A percentile compares a stretch with the other conserved stretches of the same genome.
Evolutionary conservation across 1,284 basidiomycete genomes (phyloP).

Genomic region (Trichosporon sp.): DNA sequence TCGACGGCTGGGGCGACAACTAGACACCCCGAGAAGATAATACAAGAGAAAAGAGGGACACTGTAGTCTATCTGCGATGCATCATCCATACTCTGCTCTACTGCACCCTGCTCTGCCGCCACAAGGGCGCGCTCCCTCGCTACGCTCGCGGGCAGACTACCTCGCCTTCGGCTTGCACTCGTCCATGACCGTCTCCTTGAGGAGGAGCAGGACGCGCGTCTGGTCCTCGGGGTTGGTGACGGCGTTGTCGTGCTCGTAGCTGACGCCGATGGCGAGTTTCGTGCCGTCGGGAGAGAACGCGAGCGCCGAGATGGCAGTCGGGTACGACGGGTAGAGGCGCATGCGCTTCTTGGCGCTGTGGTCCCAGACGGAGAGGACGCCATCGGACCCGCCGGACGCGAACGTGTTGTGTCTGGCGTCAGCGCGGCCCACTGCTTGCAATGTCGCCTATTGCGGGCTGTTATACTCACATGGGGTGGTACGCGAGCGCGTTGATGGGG

Average conservation of each 20-base stretch:
- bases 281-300: slow-evolving; percentile 79
- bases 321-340: slow-evolving; percentile 78
- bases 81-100: background rate
- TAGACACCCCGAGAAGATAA: background rate
- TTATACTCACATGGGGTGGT: slow-evolving; percentile 73
- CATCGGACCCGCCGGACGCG: slow-evolving; percentile 87
- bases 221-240: slow-evolving; percentile 42
- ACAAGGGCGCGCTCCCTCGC: background rate
- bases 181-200: slow-evolving; percentile 50
- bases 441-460: too few relatives aligned
- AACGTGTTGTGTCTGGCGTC: slow-evolving; percentile 78
- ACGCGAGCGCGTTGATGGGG: slow-evolving; percentile 91
- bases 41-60: background rate
- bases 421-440: too few relatives aligned
- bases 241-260: slow-evolving; percentile 84
- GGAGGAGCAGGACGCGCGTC: slow-evolving; percentile 38
- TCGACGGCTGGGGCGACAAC: background rate
- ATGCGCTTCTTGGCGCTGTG: slow-evolving; percentile 93
- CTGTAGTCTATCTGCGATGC: slow-evolving; percentile 1
- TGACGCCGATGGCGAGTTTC: slow-evolving; percentile 72
- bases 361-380: slow-evolving; percentile 91
- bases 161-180: slow-evolving; percentile 45
- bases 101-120: background rate
- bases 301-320: slow-evolving; percentile 64
- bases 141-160: background rate